Percentiles rank a stretch among this genome's conserved stretches.
phyloP scores from a whole-genome alignment of 1,284 basidiomycete species.

The Schizophyllum amplum region DNA sequence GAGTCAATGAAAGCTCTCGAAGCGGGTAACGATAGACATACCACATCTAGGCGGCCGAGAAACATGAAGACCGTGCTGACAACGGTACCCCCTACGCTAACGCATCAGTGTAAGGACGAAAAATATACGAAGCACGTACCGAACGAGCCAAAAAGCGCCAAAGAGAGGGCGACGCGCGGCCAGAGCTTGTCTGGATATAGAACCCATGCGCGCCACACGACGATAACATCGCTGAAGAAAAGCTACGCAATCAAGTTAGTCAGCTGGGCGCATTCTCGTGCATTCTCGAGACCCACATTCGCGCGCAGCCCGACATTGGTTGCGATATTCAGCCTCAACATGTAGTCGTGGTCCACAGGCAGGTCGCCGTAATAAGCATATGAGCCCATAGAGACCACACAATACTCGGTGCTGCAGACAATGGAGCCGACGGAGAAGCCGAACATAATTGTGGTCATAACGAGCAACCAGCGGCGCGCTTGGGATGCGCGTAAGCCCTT shows the following conservation, averaged over 20 bases:
- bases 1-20: too few species aligned
- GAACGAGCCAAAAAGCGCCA: conserved; percentile 6
- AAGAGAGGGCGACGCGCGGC: conserved; percentile 5
- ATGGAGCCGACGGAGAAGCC: not conserved
- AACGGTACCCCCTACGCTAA: not conserved
- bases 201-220: conserved; percentile 11
- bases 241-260: too few species aligned
- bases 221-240: conserved; percentile 11
- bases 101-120: not conserved
- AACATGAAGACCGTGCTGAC: not conserved
- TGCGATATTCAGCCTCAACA: not conserved
- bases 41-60: not conserved
- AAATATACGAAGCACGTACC: not conserved
- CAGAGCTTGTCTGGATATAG: conserved; percentile 7
- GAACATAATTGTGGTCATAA: not conserved
- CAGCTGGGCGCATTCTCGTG: too few species aligned
- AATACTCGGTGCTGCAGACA: not conserved
- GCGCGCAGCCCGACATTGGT: not conserved
- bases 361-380: not conserved
- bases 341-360: not conserved
- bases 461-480: not conserved
- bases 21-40: too few species aligned
- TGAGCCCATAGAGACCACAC: not conserved
- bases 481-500: not conserved
- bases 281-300: too few species aligned